Evolutionary conservation across 768 basidiomycete genomes (phyloP).

Genomic region (Pleurotus platypus): DNA sequence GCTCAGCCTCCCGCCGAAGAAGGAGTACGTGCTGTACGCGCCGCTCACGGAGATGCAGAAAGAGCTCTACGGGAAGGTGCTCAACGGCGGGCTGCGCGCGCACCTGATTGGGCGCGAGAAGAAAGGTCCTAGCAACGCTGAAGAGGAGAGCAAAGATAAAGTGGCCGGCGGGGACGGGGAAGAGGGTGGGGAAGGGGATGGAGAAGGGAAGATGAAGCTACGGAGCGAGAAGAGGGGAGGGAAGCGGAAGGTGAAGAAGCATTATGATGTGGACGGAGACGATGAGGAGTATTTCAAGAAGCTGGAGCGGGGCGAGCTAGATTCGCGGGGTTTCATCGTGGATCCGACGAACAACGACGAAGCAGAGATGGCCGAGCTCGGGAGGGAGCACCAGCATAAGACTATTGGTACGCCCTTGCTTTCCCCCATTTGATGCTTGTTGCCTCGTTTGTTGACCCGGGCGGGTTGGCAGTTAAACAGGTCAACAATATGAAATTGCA

Average conservation of each 20-base stretch:
- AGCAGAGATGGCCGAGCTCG: slow-evolving; percentile 50
- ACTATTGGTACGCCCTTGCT: slow-evolving; percentile 46
- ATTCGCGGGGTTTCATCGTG: slow-evolving; percentile 27
- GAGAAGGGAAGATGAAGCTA: slow-evolving; percentile 15
- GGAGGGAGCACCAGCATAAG: slow-evolving; percentile 53
- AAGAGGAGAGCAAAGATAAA: slow-evolving; percentile 15
- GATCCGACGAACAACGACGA: slow-evolving; percentile 28
- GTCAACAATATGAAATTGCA: slow-evolving; percentile 93
- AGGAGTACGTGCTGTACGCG: slow-evolving; percentile 92
- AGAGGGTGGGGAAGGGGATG: slow-evolving; percentile 15
- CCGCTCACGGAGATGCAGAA: slow-evolving; percentile 81
- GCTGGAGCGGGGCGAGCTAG: slow-evolving; percentile 47
- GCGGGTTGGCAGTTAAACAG: slow-evolving; percentile 54
- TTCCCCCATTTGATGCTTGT: neutral
- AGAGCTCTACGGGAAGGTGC: slow-evolving; percentile 79
- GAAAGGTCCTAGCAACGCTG: slow-evolving; percentile 24
- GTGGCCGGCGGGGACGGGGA: no score
- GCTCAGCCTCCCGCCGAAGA: slow-evolving; percentile 79
- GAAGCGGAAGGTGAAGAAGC: slow-evolving; percentile 33
- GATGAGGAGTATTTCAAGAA: slow-evolving; percentile 64
- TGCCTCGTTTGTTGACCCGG: neutral
- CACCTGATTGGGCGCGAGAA: slow-evolving; percentile 46
- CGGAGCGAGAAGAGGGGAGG: slow-evolving; percentile 30
- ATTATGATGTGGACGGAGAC: slow-evolving; percentile 54
- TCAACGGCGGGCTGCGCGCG: slow-evolving; percentile 66